Evolutionary conservation across 2,329 filamentous ascomycete species (phyloP).

Genomic region (Taxawa tesnikishii): DNA sequence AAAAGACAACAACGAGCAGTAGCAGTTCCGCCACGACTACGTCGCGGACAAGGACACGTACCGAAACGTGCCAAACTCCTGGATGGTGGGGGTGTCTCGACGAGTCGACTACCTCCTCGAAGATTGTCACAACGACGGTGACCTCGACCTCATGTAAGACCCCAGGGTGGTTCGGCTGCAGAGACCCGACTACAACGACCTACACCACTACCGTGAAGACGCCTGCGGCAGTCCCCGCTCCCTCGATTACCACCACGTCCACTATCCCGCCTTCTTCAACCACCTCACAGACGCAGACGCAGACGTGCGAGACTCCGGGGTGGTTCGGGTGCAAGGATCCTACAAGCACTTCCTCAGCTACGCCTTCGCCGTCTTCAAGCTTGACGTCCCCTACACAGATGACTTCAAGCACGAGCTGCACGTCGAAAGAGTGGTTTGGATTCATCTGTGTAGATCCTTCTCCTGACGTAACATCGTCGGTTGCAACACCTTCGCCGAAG

Average conservation of each 20-base stretch:
- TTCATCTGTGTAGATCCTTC: conserved; percentile 18
- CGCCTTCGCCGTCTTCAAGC: conserved; percentile 3
- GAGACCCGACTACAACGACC: conserved; percentile 37
- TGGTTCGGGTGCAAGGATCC: conserved; percentile 3
- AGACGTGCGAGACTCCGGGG: conserved; percentile 5
- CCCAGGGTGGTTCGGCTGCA: conserved; percentile 57
- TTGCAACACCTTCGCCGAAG: not conserved
- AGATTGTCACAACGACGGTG: conserved; percentile 30
- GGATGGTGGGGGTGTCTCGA: conserved; percentile 83
- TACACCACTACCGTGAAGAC: conserved; percentile 9
- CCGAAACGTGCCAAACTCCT: conserved; percentile 78
- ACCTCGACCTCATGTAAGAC: conserved; percentile 39
- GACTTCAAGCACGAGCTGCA: conserved; percentile 10
- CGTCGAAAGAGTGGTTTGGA: conserved; percentile 16
- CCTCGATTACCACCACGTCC: conserved; percentile 8
- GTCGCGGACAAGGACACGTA: conserved; percentile 51
- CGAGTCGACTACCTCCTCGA: conserved; percentile 43
- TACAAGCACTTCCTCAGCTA: conserved; percentile 1
- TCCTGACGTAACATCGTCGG: conserved; percentile 4
- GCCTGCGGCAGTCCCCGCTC: conserved; percentile 11
- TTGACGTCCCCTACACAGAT: conserved; percentile 8
- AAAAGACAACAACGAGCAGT: conserved; percentile 50
- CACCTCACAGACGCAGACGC: not conserved
- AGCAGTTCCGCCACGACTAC: conserved; percentile 40
- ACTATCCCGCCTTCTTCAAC: conserved; percentile 1